These are phyloP conservation scores for Claviceps africana DNA, from an alignment of 2,329 filamentous ascomycete species.

Conservation along the genomic window DNA sequence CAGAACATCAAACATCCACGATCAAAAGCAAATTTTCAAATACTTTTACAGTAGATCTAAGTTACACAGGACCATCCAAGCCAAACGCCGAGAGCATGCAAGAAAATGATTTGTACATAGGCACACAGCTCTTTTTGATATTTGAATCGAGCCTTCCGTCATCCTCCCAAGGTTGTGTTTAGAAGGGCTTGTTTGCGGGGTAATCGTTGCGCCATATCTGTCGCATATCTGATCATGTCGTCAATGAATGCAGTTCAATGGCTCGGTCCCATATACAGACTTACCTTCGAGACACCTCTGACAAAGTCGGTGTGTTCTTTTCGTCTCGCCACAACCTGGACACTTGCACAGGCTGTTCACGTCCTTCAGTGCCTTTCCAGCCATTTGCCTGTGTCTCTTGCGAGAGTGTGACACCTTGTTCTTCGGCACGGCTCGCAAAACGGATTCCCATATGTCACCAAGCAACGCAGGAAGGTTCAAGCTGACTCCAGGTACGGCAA, in stretches of 20 bases:
- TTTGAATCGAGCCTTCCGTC: slow-evolving; percentile 9
- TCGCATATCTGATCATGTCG: slow-evolving; percentile 27
- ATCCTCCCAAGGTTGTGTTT: slow-evolving; percentile 7
- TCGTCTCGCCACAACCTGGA: slow-evolving; percentile 73
- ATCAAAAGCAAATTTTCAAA: background rate
- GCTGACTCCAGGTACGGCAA: slow-evolving; percentile 48
- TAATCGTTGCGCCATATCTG: slow-evolving; percentile 29
- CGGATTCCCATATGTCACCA: slow-evolving; percentile 79
- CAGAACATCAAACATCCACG: background rate
- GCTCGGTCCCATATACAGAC: slow-evolving; percentile 15
- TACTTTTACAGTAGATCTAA: slow-evolving; percentile 7
- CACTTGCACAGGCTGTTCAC: slow-evolving; percentile 78
- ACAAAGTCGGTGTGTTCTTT: slow-evolving; percentile 81
- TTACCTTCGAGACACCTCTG: slow-evolving; percentile 73
- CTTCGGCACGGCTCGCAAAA: slow-evolving; percentile 88
- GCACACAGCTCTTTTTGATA: slow-evolving; percentile 18
- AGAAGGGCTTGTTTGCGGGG: slow-evolving; percentile 20
- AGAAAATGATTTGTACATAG: slow-evolving; percentile 12
- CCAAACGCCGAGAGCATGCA: slow-evolving; percentile 22
- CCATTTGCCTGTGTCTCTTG: slow-evolving; percentile 85
- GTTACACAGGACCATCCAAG: slow-evolving; percentile 18
- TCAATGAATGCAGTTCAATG: background rate
- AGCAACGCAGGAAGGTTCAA: slow-evolving; percentile 45
- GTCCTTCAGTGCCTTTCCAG: slow-evolving; percentile 88
- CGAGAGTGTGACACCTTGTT: slow-evolving; percentile 98